Base-by-base conservation (phyloP, 768 basidiomycete genomes). In the Lanmaoa rubissima region DNA sequence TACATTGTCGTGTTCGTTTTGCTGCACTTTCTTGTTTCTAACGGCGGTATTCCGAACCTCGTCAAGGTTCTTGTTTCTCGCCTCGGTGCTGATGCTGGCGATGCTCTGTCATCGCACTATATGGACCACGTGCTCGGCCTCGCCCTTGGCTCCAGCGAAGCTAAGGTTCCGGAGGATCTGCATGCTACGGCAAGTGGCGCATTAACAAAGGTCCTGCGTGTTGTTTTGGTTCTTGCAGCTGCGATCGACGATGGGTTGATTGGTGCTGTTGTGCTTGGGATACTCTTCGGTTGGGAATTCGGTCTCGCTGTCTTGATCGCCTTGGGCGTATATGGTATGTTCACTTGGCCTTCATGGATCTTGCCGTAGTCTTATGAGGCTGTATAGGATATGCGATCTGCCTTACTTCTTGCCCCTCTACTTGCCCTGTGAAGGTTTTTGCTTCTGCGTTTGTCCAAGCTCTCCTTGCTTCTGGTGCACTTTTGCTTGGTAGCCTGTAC, bases 41-140 rank as follows among this genome's bases (percentile, higher is more conserved):
- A 81, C 51, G 90, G 89, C 24, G 93, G 93, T 26, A 73, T 96
- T 24, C 73, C 80, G 24, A 89, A 87, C 35, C 72, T 92, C 46
- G 82, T 82, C 44, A 82, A 85, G 69, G 80, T 80, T 32, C 76
- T 93, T 3, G 95, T 92, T 90, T 82, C 87, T 2, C 91, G 93
- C 1, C 88, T 98, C 42, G 89, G 93, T 82, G 92, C 93, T 72
- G 90, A 85, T 69, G 91, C 90, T 0, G 92, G 95, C 67, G 75
- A 87, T 64, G 82, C 83, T 82, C 60, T 56, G 74, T 65, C 43
- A 4, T 53, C 50, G 42, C 76, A 94, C 51, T 88, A 92, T 11
- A 92, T 90, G 73, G 84, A 94, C 57, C 94, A 96, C 65, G 74
- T 97, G 2, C 78, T 98, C 11, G 90, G 92, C 58, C 82, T 98